Evolutionary conservation across 192 early-diverging fungal genomes (phyloP).

Genomic region (Coemansia erecta): DNA sequence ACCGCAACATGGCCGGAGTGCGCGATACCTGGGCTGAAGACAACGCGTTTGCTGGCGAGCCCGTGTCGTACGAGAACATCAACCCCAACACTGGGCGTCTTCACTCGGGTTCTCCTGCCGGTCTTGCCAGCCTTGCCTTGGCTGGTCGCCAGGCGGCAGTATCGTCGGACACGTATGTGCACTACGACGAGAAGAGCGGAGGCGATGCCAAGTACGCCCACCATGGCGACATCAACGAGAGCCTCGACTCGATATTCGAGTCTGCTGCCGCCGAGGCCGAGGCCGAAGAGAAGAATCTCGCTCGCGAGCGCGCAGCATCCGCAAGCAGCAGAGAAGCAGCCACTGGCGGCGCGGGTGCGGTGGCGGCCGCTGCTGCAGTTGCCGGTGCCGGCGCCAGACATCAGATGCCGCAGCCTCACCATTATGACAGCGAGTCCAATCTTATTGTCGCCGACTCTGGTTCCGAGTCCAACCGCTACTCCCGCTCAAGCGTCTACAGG

Average conservation of each 20-base stretch:
- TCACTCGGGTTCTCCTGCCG: slow-evolving; percentile 28
- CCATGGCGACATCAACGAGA: slow-evolving; percentile 32
- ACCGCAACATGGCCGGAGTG: slow-evolving; percentile 8
- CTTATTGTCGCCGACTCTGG: slow-evolving; percentile 1
- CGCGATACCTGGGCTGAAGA: slow-evolving; percentile 32
- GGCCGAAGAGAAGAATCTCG: slow-evolving; percentile 44
- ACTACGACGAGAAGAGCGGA: slow-evolving; percentile 21
- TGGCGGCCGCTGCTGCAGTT: slow-evolving; percentile 13
- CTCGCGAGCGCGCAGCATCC: slow-evolving; percentile 34
- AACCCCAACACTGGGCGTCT: slow-evolving; percentile 40
- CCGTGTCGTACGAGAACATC: slow-evolving; percentile 47
- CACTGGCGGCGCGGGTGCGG: slow-evolving; percentile 5
- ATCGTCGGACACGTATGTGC: slow-evolving; percentile 50
- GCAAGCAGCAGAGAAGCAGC: slow-evolving; percentile 16
- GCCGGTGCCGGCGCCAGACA: slow-evolving; percentile 3
- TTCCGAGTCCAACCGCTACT: slow-evolving; percentile 22
- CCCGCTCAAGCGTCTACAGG: slow-evolving; percentile 35
- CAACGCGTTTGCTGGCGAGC: slow-evolving; percentile 38
- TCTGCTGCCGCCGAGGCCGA: slow-evolving; percentile 48
- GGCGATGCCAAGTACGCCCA: slow-evolving; percentile 13
- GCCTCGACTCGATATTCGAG: slow-evolving; percentile 51
- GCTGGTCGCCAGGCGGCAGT: slow-evolving; percentile 41
- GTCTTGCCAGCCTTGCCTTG: slow-evolving; percentile 34
- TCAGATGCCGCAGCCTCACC: slow-evolving; percentile 23
- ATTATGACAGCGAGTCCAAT: slow-evolving; percentile 27